These are phyloP conservation scores for Orychophragmus violaceus DNA, from an alignment of 345 rosid genomes.

Conservation along the genomic window DNA sequence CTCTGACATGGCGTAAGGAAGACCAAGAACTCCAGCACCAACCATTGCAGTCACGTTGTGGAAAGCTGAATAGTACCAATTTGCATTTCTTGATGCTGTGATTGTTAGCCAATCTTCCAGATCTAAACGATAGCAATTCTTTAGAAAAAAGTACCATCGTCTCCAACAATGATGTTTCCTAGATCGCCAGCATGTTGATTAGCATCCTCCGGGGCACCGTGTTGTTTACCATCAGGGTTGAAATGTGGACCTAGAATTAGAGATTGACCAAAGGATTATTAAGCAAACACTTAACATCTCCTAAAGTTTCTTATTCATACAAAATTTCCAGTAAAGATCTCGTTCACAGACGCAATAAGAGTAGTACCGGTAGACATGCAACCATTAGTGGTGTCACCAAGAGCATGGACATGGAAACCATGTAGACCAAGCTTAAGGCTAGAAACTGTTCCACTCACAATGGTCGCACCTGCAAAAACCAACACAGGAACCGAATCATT, in stretches of 20 bases:
- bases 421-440: too few species aligned
- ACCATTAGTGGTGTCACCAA: too few species aligned
- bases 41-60: slow-evolving; percentile 67
- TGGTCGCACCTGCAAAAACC: too few species aligned
- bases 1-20: slow-evolving; percentile 54
- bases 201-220: slow-evolving; percentile 83
- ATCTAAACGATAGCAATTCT: not conserved
- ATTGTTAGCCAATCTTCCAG: slow-evolving; percentile 52
- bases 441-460: too few species aligned
- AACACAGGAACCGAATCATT: too few species aligned
- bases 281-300: not conserved
- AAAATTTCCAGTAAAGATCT: not conserved
- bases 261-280: not conserved
- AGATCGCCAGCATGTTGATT: slow-evolving; percentile 92
- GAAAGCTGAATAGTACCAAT: slow-evolving; percentile 53
- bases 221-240: slow-evolving; percentile 75
- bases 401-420: too few species aligned
- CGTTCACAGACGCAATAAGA: too few species aligned
- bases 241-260: slow-evolving; percentile 67
- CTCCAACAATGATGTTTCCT: slow-evolving; percentile 72
- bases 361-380: too few species aligned
- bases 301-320: not conserved
- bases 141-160: slow-evolving; percentile 47
- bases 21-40: slow-evolving; percentile 53
- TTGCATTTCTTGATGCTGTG: slow-evolving; percentile 48